phyloP scores from a whole-genome alignment of 352 stramenopile species.

The Globisporangium splendens region DNA sequence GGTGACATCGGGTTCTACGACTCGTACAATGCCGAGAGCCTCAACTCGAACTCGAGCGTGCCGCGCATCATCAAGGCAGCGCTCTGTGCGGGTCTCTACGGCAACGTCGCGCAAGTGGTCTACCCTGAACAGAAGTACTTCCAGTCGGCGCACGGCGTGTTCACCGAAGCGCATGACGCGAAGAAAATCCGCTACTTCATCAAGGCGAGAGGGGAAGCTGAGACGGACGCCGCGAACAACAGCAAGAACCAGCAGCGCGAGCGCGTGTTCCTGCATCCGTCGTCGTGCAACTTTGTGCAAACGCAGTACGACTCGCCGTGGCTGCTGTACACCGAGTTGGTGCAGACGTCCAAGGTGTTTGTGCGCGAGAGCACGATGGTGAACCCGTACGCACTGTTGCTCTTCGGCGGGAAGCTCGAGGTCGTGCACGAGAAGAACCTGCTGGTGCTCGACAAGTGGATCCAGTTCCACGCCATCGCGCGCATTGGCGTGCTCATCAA shows the following conservation, averaged over 20 bases:
- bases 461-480: conserved; percentile 92
- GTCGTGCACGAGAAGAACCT: conserved; percentile 91
- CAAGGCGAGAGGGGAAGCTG: conserved; percentile 10
- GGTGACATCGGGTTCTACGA: conserved; percentile 82
- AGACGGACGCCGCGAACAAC: background rate
- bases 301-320: conserved; percentile 94
- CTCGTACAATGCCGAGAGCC: conserved; percentile 18
- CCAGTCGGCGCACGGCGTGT: conserved; percentile 87
- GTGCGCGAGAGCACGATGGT: conserved; percentile 97
- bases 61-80: conserved; percentile 92
- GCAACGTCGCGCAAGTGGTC: conserved; percentile 80
- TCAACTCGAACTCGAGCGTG: conserved; percentile 62
- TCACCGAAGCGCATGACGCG: conserved; percentile 90
- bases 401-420: conserved; percentile 96
- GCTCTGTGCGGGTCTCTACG: conserved; percentile 77
- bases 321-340: conserved; percentile 93
- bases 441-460: conserved; percentile 87
- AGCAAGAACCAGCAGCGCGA: conserved; percentile 48
- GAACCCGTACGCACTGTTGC: conserved; percentile 94
- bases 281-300: conserved; percentile 88
- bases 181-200: conserved; percentile 95
- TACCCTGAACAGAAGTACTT: conserved; percentile 94
- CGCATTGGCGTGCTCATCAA: conserved; percentile 96
- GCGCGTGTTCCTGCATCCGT: conserved; percentile 96
- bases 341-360: conserved; percentile 97